Conservation (phyloP, 1,139 yeast genomes). For the Diutina siamensis region DNA sequence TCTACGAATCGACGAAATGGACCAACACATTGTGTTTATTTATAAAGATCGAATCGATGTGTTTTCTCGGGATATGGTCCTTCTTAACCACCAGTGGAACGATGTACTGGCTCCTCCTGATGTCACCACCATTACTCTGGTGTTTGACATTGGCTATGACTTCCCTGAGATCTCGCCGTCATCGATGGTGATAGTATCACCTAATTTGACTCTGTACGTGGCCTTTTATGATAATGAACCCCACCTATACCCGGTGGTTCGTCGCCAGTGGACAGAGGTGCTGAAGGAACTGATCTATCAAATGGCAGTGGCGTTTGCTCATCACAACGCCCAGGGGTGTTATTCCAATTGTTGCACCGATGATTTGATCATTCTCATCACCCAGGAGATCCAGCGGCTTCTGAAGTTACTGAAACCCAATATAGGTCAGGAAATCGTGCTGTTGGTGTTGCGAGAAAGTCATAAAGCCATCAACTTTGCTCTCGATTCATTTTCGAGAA, state of each 20-base stretch:
- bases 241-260: background rate
- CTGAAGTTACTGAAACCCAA: background rate
- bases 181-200: background rate
- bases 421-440: slow-evolving; percentile 17
- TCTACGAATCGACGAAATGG: background rate
- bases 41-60: slow-evolving; percentile 1
- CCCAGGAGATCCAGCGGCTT: background rate
- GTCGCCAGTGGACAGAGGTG: background rate
- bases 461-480: slow-evolving; percentile 63
- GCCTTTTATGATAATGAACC: slow-evolving; percentile 1
- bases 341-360: slow-evolving; percentile 54
- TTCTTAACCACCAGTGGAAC: background rate
- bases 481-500: slow-evolving; percentile 48
- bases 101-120: background rate
- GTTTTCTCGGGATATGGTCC: background rate
- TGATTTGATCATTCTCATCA: slow-evolving; percentile 38
- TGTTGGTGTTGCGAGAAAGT: slow-evolving; percentile 45
- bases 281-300: background rate
- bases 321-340: slow-evolving; percentile 56
- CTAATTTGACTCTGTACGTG: background rate
- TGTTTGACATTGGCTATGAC: slow-evolving; percentile 3
- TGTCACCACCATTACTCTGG: background rate
- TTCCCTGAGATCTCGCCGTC: background rate
- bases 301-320: slow-evolving; percentile 38
- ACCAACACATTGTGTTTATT: background rate